phyloP scores from a whole-genome alignment of 2,329 filamentous ascomycete genomes.

The Monosporascus sp. region DNA sequence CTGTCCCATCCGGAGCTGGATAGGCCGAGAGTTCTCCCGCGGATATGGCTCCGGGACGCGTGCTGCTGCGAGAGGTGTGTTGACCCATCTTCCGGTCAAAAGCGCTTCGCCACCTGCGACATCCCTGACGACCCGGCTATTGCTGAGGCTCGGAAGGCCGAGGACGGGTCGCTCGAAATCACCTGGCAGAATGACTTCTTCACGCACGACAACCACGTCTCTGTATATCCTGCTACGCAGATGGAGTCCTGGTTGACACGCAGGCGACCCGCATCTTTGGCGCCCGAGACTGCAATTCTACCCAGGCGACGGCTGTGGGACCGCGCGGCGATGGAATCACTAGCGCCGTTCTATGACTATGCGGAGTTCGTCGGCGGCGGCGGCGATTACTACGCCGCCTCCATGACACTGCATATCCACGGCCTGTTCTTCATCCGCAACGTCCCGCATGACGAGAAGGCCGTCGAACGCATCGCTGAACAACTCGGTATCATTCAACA shows the following conservation, averaged over 20 bases:
- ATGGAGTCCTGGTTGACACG: constrained; percentile 8
- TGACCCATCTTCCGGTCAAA: constrained; percentile 55
- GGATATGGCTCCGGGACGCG: constrained; percentile 46
- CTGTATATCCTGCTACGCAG: constrained; percentile 27
- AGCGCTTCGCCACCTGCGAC: constrained; percentile 59
- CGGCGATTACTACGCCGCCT: constrained; percentile 51
- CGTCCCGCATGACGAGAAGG: constrained; percentile 62
- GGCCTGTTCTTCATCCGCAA: constrained; percentile 74
- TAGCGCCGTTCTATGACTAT: constrained; percentile 57
- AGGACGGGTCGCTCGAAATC: constrained; percentile 46
- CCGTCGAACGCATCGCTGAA: constrained; percentile 62
- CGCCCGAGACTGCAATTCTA: not conserved
- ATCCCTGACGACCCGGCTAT: constrained; percentile 45
- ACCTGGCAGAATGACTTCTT: constrained; percentile 51
- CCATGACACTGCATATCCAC: constrained; percentile 57
- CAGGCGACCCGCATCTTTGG: not conserved
- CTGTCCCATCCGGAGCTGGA: not conserved
- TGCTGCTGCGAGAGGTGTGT: constrained; percentile 54
- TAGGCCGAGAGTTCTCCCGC: not conserved
- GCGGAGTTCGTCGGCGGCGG: constrained; percentile 63
- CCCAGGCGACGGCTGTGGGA: constrained; percentile 4
- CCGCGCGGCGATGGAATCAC: constrained; percentile 32
- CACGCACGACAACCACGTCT: constrained; percentile 22
- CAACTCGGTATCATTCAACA: constrained; percentile 75
- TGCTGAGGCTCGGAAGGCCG: constrained; percentile 20